Evolutionary conservation across 257 asterid genomes (phyloP).

Genomic region (Penstemon eatonii): DNA sequence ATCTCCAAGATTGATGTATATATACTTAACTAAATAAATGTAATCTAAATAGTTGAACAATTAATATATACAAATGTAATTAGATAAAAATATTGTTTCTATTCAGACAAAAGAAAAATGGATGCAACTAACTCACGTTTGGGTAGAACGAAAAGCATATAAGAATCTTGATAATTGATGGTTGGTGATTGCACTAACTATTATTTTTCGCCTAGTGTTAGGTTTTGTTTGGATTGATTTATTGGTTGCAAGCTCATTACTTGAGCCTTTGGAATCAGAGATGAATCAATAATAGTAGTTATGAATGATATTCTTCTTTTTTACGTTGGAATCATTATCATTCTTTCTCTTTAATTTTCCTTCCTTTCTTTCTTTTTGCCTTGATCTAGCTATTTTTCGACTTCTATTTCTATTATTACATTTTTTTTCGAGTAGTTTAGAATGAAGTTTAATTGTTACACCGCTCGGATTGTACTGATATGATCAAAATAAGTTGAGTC

Average conservation of each 20-base stretch:
- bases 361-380: not conserved
- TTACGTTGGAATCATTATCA: not conserved
- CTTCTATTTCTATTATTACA: too few relatives aligned
- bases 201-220: constrained; percentile 32
- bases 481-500: too few relatives aligned
- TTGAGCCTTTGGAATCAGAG: not conserved
- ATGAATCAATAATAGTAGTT: not conserved
- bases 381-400: too few relatives aligned
- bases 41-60: too few relatives aligned
- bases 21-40: not conserved
- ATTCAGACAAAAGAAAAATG: not conserved
- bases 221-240: constrained; percentile 16
- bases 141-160: constrained; percentile 16
- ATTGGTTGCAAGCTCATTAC: not conserved
- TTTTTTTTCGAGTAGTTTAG: too few relatives aligned
- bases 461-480: too few relatives aligned
- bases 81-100: not conserved
- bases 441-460: too few relatives aligned
- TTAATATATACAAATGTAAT: too few relatives aligned
- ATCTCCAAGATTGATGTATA: too few relatives aligned
- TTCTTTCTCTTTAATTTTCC: not conserved
- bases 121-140: not conserved
- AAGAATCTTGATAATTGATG: constrained; percentile 26
- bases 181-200: constrained; percentile 9
- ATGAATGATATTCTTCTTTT: not conserved